Percentiles rank a stretch among this genome's conserved stretches.
Conservation (phyloP, 441 rosid species). For the Geranium incanum region DNA sequence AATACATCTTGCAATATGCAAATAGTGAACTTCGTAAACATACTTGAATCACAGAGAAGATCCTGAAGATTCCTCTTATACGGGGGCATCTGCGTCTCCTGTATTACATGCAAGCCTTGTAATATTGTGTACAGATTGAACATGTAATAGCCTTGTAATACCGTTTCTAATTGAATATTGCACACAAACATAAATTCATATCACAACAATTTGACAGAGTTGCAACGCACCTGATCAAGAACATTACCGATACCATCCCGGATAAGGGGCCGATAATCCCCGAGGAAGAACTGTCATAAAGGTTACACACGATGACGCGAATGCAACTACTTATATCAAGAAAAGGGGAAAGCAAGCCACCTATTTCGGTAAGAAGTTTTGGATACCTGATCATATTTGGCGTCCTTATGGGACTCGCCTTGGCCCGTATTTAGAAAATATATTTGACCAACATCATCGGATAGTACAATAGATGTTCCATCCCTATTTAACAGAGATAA, state of each 20-base stretch:
- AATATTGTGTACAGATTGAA: not conserved
- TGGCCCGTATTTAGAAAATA: slow-evolving; percentile 88
- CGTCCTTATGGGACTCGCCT: slow-evolving; percentile 95
- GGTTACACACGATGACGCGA: slow-evolving; percentile 20
- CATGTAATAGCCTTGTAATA: slow-evolving; percentile 2
- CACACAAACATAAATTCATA: slow-evolving; percentile 17
- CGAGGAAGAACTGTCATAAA: slow-evolving; percentile 81
- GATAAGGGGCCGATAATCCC: slow-evolving; percentile 91
- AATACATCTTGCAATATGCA: slow-evolving; percentile 21
- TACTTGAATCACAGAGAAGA: slow-evolving; percentile 70
- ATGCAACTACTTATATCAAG: slow-evolving; percentile 6
- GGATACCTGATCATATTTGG: slow-evolving; percentile 95
- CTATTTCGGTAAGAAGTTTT: slow-evolving; percentile 8
- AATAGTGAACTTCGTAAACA: slow-evolving; percentile 19
- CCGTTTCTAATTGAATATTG: not conserved
- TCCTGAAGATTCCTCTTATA: slow-evolving; percentile 66
- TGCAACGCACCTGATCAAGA: slow-evolving; percentile 76
- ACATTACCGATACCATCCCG: slow-evolving; percentile 73
- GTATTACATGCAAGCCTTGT: slow-evolving; percentile 24
- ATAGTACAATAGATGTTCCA: slow-evolving; percentile 93
- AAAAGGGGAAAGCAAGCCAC: slow-evolving; percentile 8
- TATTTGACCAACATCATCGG: slow-evolving; percentile 98
- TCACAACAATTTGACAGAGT: slow-evolving; percentile 17
- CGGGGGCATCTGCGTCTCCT: slow-evolving; percentile 67
- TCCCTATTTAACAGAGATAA: slow-evolving; percentile 51